phyloP scores from a whole-genome alignment of 2,329 filamentous ascomycete species.

The Pyricularia grisea region DNA sequence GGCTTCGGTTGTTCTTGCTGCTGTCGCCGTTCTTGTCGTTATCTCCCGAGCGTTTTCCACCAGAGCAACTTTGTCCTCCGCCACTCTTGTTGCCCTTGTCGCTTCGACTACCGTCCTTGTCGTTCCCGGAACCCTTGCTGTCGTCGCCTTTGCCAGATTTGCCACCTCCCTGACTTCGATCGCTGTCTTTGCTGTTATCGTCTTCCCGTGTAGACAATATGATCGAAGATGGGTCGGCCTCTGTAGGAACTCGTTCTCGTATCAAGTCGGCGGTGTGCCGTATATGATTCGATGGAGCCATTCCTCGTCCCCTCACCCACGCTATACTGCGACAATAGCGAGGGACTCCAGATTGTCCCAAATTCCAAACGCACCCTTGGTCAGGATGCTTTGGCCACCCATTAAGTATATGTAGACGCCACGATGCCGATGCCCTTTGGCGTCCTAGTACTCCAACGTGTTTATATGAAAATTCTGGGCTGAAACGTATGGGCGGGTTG shows the following conservation, averaged over 20 bases:
- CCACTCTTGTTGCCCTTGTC: slow-evolving; percentile 6
- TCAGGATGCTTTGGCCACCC: neutral
- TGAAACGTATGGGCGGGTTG: neutral
- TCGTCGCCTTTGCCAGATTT: neutral
- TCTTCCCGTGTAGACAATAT: neutral
- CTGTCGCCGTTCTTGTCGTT: slow-evolving; percentile 3
- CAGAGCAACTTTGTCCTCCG: slow-evolving; percentile 4
- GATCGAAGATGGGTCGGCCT: neutral
- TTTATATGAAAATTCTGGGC: neutral
- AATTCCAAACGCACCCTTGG: neutral
- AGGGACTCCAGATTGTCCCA: neutral
- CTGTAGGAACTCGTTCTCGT: neutral
- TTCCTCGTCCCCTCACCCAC: neutral
- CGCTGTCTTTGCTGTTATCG: neutral
- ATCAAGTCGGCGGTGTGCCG: neutral
- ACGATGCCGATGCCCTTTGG: neutral
- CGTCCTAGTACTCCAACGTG: neutral
- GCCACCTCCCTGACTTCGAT: neutral
- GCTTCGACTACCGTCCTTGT: slow-evolving; percentile 3
- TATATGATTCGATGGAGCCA: neutral
- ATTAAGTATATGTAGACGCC: neutral
- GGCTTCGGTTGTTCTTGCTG: neutral
- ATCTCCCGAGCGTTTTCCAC: slow-evolving; percentile 6
- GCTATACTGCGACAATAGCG: neutral
- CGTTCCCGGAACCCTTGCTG: neutral